Evolutionary conservation across 257 asterid genomes (phyloP), one percentile per base, ranked within the genome.

Genomic region (Primulina huaijiensis): DNA sequence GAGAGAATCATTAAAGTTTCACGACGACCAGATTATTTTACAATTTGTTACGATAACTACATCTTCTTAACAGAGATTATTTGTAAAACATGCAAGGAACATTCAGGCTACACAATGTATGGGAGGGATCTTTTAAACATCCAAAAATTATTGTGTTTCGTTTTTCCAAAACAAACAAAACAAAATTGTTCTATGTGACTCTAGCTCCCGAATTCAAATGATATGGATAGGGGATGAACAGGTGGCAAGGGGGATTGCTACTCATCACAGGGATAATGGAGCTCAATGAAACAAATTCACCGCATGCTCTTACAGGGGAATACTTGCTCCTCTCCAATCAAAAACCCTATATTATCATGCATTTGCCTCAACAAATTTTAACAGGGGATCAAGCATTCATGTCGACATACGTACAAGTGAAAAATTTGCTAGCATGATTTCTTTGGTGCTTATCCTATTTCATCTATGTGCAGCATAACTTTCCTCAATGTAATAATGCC

Each of bases 241-340:
- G 33, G 65, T 29, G 23, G 19, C 31, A 60, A 10, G 64, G n/a
- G 34, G 34, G 62, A 25, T 21, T 25, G 17, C 34, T 25, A 23
- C n/a, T 58, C 8, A 19, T 27, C 10, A 58, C 64, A 60, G 27
- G 64, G 64, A 23, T 60, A 60, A 60, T 8, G 33, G 17, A 37
- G 43, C 11, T 37, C 43, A 37, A 37, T 37, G 11, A 10, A 37
- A 37, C 8, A 37, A 8, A 37, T 37, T 7, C 9, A 35, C 52
- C 63, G 27, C 62, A 43, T 62, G 50, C 23, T 21, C 53, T 29
- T 70, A 61, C 40, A 43, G 68, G 64, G 29, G 67, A 25, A 31
- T 7, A 30, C 43, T 17, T 31, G 50, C 31, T 34, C 11, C 56
- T 64, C 40, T 40, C 52, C 81, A 68, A 58, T 63, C 62, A 56